These are phyloP conservation scores for Lenzites betulinus DNA, from an alignment of 768 basidiomycete genomes.

Conservation along the genomic window DNA sequence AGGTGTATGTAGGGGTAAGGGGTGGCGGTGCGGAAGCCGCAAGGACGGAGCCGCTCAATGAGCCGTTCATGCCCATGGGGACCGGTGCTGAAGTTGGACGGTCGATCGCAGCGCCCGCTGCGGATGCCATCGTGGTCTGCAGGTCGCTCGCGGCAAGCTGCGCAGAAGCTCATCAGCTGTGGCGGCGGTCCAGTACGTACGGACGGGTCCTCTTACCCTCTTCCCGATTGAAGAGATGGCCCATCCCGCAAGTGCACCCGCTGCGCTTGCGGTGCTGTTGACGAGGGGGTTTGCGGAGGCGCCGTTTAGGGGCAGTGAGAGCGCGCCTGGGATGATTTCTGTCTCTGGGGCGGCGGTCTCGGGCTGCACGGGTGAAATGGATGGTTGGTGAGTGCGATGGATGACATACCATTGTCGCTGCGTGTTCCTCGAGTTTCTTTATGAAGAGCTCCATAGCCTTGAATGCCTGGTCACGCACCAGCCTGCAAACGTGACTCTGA, in stretches of 20 bases:
- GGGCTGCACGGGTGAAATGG: slow-evolving; percentile 43
- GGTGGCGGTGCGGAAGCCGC: slow-evolving; percentile 8
- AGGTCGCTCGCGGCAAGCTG: slow-evolving; percentile 75
- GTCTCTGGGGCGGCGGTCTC: slow-evolving; percentile 46
- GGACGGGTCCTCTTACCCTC: slow-evolving; percentile 50
- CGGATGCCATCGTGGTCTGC: slow-evolving; percentile 61
- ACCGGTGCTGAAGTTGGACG: slow-evolving; percentile 48
- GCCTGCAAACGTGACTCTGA: slow-evolving; percentile 43
- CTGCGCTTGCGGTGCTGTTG: slow-evolving; percentile 88
- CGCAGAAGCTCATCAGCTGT: not conserved
- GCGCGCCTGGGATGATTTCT: slow-evolving; percentile 18
- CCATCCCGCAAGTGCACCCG: slow-evolving; percentile 92
- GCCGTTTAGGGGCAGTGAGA: slow-evolving; percentile 20
- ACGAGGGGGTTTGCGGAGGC: slow-evolving; percentile 54
- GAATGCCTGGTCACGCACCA: slow-evolving; percentile 96
- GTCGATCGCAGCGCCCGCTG: slow-evolving; percentile 35
- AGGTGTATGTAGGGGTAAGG: slow-evolving; percentile 24
- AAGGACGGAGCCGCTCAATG: not conserved
- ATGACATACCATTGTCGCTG: slow-evolving; percentile 72
- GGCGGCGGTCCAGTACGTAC: not conserved
- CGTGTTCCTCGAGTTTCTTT: slow-evolving; percentile 79
- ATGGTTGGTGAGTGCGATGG: slow-evolving; percentile 7
- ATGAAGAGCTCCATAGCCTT: slow-evolving; percentile 89
- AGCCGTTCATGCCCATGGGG: slow-evolving; percentile 21
- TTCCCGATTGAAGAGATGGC: slow-evolving; percentile 89